Evolutionary conservation across 331 rosid species (phyloP), one percentile per base, ranked within the genome.

Genomic region (Erythrophleum ivorense): DNA sequence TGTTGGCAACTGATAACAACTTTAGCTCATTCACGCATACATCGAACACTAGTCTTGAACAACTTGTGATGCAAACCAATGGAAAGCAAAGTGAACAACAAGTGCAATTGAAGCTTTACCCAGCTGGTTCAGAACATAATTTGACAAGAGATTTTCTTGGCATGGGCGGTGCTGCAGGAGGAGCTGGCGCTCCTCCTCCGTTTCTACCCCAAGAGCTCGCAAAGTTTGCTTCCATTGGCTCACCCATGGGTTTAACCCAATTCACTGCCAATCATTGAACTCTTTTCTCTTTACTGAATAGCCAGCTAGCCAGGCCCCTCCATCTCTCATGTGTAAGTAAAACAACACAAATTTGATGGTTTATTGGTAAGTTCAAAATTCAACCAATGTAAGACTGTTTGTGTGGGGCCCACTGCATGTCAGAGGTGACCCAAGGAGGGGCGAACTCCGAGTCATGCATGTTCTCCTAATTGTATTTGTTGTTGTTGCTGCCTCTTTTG

Each of bases 91-190:
- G 71, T 58, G 88, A 65, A 2, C 71, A 83, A 18, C 77, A 48
- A 5, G 63, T 38, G 58, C 75, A 79, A 36, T 19, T 84, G 80
- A 88, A 84, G 84, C 75, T 83, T 31, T 71, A 49, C 24, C 80
- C 74, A 3, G 53, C 68, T 46, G 69, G 65, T 68, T 74, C 87
- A 29, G 88, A 92, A 34, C 86, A 78, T 19, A 87, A 84, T 78
- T 81, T 86, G 40, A 93, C 97, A 2, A 90, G 97, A 53, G 97
- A 93, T 77, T 93, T 93, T 78, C 90, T 93, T 12, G 97, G 97
- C 7, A 78, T 91, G 75, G 90, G 86, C 73, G 86, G 87, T 46
- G 87, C 82, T 43, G 84, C 84, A 21, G 86, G 85, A 62, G 86
- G 72, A 9, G 70, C 36, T 31, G 81, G 80, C 0, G 9, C 54